Base-by-base conservation (phyloP, 129 eudicot species). In the Oenanthe sinensis region DNA sequence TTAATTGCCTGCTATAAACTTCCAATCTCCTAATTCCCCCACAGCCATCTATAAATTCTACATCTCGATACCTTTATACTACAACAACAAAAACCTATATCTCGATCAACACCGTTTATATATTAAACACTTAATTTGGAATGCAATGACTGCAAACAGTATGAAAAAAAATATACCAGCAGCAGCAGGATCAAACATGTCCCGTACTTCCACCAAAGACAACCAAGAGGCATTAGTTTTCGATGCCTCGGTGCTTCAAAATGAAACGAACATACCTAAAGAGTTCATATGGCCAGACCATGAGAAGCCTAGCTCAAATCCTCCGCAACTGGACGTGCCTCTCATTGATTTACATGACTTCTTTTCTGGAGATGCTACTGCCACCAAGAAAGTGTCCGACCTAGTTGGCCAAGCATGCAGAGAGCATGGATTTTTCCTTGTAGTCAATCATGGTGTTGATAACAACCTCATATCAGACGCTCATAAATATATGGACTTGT, bases 341-440 rank as follows among this genome's bases (percentile, higher is more conserved):
- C 78, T 82, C 26, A 82, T 89, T 6, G 91, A 89, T 85, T 76
- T 89, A 28, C 60, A 80, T 24, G 88, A 82, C 37, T 87, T 87
- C 82, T 81, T 85, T 26, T 81, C 86, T 5, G 89, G 83, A 39
- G 83, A 68, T 26, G 78, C 86, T 4, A 17, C 26, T 19, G 77
- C 91, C 13, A 83, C 82, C 47, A 68, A 71, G 11, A 79, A 82
- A 81, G 85, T 87, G 26, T 81, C 86, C 3, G 24, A 16, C 43
- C 36, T 85, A 15, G 86, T 89, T 10, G 87, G 84, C 5, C 81
- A 85, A 33, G 93, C 93, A 9, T 87, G 93, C 85, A 65, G 40
- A 50, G 80, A 81, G 74, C 93, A 89, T 70, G 93, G 93, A 24
- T 89, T 87, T 73, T 89, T 89, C 58, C 82, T 87, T 1, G 91